Conservation (phyloP, 345 rosid genomes). For the Bruguiera gymnorhiza region DNA sequence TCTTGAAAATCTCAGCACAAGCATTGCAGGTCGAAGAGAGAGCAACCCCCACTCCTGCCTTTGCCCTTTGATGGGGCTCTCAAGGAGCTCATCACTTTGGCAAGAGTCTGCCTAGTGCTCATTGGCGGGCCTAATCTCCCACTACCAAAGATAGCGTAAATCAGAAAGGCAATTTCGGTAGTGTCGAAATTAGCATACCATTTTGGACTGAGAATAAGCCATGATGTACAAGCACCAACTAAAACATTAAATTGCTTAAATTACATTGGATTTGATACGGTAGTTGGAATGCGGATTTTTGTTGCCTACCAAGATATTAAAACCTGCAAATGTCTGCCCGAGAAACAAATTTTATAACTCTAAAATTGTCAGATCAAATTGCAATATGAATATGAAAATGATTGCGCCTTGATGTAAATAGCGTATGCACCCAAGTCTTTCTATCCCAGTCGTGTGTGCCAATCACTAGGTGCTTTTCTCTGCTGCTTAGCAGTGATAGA, state of each 20-base stretch:
- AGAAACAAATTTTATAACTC: no score
- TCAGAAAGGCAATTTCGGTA: neutral
- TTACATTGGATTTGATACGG: no score
- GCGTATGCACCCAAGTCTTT: no score
- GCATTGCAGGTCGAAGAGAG: constrained; percentile 32
- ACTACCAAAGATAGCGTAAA: neutral
- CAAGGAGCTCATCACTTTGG: constrained; percentile 44
- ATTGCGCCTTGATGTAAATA: no score
- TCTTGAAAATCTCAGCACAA: constrained; percentile 47
- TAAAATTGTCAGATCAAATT: no score
- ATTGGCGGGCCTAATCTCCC: constrained; percentile 5
- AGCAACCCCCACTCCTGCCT: constrained; percentile 24
- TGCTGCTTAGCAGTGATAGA: neutral
- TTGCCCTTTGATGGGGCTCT: constrained; percentile 29
- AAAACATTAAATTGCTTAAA: no score
- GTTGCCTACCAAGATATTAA: no score
- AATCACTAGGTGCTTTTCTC: neutral
- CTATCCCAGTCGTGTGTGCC: neutral
- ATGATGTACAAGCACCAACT: no score
- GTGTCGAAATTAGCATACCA: neutral
- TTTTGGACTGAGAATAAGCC: no score
- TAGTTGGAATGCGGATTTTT: neutral
- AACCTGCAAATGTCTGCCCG: no score
- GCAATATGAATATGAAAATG: no score
- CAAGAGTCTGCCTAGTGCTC: constrained; percentile 36